Conservation (phyloP, 345 rosid genomes). For the Brassica napus region DNA sequence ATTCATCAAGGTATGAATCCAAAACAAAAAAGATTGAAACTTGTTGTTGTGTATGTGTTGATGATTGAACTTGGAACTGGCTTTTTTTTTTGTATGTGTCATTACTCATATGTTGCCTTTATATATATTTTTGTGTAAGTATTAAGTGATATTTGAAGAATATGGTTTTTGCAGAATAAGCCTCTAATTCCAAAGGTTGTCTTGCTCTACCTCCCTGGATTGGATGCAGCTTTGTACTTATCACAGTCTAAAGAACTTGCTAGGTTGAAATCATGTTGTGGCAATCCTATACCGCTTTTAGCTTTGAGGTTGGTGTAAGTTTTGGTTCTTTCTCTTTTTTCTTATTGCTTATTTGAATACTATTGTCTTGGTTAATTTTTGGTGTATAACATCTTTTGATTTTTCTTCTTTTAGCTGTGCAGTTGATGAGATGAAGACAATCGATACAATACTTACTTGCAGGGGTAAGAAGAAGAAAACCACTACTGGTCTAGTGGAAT, state of each 20-base stretch:
- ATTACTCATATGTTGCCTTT: not conserved
- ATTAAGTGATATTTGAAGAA: not conserved
- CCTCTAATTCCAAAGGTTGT: conserved; percentile 91
- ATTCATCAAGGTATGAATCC: conserved; percentile 64
- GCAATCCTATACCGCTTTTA: conserved; percentile 76
- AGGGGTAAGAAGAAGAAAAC: conserved; percentile 67
- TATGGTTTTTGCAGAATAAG: conserved; percentile 69
- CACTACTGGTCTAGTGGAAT: conserved; percentile 38
- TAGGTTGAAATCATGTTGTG: conserved; percentile 66
- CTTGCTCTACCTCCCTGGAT: conserved; percentile 87
- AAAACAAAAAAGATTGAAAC: not conserved
- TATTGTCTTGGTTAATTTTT: not conserved
- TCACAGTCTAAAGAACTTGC: conserved; percentile 68
- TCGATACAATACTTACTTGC: conserved; percentile 84
- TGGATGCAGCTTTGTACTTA: conserved; percentile 83
- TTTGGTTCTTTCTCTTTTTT: not conserved
- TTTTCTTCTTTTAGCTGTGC: conserved; percentile 61
- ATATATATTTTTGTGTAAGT: not conserved
- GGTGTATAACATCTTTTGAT: conserved; percentile 21
- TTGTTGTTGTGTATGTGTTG: not conserved
- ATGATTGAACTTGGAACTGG: not conserved
- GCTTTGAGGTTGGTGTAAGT: conserved; percentile 68
- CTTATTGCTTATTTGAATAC: not conserved
- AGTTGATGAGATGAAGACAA: conserved; percentile 77
- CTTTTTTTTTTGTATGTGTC: not conserved